A percentile compares a stretch with the other conserved stretches of the same genome.
Conservation (phyloP, 805 yeast species). For the Lipomyces lipofer region DNA sequence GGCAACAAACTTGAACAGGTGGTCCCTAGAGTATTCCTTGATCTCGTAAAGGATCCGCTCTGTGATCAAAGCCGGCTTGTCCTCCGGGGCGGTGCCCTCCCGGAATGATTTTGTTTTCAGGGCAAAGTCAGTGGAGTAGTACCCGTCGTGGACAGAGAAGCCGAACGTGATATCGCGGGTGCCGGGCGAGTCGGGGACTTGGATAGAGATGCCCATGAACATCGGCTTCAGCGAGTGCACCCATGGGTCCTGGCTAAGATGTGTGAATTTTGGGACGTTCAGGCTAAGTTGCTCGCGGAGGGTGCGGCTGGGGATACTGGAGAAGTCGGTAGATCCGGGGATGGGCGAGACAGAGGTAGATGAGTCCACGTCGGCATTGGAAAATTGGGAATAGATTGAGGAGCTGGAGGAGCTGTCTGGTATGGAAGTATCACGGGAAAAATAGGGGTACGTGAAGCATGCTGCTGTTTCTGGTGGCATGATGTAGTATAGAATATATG, state of each 20-base stretch:
- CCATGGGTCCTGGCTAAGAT: conserved; percentile 29
- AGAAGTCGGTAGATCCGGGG: conserved; percentile 22
- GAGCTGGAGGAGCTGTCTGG: no score
- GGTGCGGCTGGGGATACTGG: conserved; percentile 5
- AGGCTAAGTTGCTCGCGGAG: conserved; percentile 9
- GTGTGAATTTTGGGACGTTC: conserved; percentile 16
- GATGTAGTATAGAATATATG: no score
- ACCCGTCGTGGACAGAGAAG: conserved; percentile 30
- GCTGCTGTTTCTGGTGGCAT: no score
- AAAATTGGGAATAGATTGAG: no score
- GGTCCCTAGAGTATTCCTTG: conserved; percentile 22
- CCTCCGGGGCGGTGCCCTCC: background rate
- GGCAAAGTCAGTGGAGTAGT: conserved; percentile 29
- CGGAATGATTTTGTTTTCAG: conserved; percentile 4
- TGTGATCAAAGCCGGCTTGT: conserved; percentile 15
- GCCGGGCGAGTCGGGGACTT: conserved; percentile 11
- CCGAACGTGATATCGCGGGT: conserved; percentile 20
- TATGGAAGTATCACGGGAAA: no score
- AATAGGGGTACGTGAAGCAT: no score
- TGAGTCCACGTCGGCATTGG: no score
- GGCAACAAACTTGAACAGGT: conserved; percentile 24
- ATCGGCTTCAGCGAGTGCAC: conserved; percentile 23
- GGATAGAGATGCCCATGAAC: conserved; percentile 28
- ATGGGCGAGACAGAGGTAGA: no score
- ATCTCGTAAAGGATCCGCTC: conserved; percentile 16